Percentiles rank a stretch among this genome's conserved stretches.
phyloP scores from a whole-genome alignment of 495 filamentous ascomycete genomes.

The Hyphodiscus hymeniophilus region DNA sequence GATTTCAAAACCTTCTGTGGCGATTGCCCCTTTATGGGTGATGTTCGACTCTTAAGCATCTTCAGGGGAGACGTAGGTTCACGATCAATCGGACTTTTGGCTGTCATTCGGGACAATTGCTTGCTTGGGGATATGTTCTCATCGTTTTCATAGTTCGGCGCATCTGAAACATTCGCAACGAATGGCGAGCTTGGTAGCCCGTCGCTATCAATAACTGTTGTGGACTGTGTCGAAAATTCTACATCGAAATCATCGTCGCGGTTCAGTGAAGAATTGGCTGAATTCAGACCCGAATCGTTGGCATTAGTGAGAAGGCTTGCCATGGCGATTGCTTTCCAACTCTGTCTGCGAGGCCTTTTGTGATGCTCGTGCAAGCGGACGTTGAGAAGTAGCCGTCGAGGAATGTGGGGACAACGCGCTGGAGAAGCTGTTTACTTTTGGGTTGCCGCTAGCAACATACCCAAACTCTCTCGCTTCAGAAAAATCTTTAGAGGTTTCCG shows the following conservation, averaged over 20 bases:
- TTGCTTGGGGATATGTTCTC: conserved; percentile 33
- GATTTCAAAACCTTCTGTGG: conserved; percentile 20
- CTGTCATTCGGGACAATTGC: conserved; percentile 1
- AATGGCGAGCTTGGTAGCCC: conserved; percentile 28
- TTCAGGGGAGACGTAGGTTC: conserved; percentile 19
- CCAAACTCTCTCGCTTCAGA: no score
- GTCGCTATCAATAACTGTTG: conserved; percentile 9
- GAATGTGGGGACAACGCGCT: no score
- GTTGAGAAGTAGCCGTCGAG: no score
- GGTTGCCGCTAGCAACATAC: no score
- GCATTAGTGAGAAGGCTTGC: conserved; percentile 11
- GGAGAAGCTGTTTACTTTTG: no score
- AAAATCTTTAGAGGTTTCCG: no score
- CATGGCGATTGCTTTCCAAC: conserved; percentile 15
- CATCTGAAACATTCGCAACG: conserved; percentile 18
- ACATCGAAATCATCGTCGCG: conserved; percentile 14
- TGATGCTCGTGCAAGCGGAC: no score
- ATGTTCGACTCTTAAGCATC: conserved; percentile 21
- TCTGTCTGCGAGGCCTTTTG: not conserved
- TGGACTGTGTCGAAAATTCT: conserved; percentile 5
- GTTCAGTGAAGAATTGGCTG: not conserved
- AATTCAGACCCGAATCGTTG: conserved; percentile 11
- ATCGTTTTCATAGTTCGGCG: conserved; percentile 19
- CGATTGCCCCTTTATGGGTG: conserved; percentile 15
- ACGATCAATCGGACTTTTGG: conserved; percentile 17